These are phyloP conservation scores for Chaetomium cochliodes DNA, from an alignment of 495 filamentous ascomycete species.

Conservation along the genomic window DNA sequence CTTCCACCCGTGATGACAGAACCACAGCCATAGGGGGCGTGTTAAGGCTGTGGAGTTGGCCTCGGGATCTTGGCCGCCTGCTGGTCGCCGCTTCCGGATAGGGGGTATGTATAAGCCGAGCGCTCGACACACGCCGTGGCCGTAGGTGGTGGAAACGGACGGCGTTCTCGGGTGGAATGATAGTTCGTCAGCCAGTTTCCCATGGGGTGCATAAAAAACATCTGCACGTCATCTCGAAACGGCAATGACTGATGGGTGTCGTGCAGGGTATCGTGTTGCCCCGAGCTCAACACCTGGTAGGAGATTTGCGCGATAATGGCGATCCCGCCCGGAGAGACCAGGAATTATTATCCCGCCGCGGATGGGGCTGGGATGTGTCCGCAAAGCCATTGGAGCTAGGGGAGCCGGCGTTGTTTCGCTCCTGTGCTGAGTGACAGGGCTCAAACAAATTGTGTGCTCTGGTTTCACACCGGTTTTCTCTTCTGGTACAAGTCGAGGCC, in stretches of 20 bases:
- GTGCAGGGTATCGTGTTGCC: not conserved
- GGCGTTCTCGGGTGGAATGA: not conserved
- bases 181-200: slow-evolving; percentile 22
- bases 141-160: slow-evolving; percentile 1
- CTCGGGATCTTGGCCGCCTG: slow-evolving; percentile 10
- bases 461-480: slow-evolving; percentile 13
- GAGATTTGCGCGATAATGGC: slow-evolving; percentile 16
- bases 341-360: not conserved
- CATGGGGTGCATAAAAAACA: slow-evolving; percentile 29
- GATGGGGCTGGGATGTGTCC: not conserved
- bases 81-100: not conserved
- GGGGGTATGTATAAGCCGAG: slow-evolving; percentile 4
- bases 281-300: slow-evolving; percentile 8
- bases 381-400: not conserved
- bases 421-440: not conserved
- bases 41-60: slow-evolving; percentile 18
- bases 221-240: slow-evolving; percentile 28
- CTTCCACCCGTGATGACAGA: slow-evolving; percentile 19
- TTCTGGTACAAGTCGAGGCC: slow-evolving; percentile 13
- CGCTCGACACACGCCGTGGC: not conserved
- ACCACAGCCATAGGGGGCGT: slow-evolving; percentile 4
- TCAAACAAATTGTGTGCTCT: slow-evolving; percentile 10
- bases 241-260: slow-evolving; percentile 7
- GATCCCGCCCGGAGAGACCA: slow-evolving; percentile 20
- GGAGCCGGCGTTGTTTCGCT: slow-evolving; percentile 6